Evolutionary conservation across 1,139 yeast species (phyloP).

Genomic region (Diutina pseudorugosa): DNA sequence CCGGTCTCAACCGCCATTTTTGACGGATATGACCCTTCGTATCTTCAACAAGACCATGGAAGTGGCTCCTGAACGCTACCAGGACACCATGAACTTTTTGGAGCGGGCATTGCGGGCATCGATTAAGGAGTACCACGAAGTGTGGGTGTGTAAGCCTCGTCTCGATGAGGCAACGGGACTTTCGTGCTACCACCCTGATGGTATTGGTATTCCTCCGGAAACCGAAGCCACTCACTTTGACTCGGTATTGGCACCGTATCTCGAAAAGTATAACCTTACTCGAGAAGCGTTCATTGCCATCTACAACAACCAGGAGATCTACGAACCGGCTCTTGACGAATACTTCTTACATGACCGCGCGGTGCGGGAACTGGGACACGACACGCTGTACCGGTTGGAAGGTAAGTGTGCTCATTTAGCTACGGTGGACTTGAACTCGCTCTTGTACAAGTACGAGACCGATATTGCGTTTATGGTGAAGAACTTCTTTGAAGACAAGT

Average conservation of each 20-base stretch:
- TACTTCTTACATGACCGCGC: constrained; percentile 91
- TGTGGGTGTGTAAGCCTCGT: constrained; percentile 74
- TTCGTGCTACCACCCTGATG: constrained; percentile 85
- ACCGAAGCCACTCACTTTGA: constrained; percentile 87
- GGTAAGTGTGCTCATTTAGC: constrained; percentile 85
- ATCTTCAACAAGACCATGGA: constrained; percentile 51
- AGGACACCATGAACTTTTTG: constrained; percentile 45
- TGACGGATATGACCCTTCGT: constrained; percentile 82
- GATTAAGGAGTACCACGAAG: constrained; percentile 70
- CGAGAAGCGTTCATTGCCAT: constrained; percentile 59
- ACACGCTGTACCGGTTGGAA: constrained; percentile 82
- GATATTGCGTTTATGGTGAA: constrained; percentile 67
- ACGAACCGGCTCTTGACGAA: constrained; percentile 74
- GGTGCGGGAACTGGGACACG: constrained; percentile 95
- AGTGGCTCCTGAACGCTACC: constrained; percentile 20
- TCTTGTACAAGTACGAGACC: constrained; percentile 79
- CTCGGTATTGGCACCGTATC: constrained; percentile 57
- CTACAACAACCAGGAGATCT: constrained; percentile 55
- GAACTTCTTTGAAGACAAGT: constrained; percentile 39
- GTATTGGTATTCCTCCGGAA: constrained; percentile 90
- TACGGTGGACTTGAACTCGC: constrained; percentile 78
- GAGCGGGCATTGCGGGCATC: constrained; percentile 63
- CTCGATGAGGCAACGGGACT: constrained; percentile 66
- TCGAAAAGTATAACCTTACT: constrained; percentile 46
- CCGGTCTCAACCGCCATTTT: constrained; percentile 95